phyloP scores from a whole-genome alignment of 2,329 filamentous ascomycete genomes.

The Colletotrichum navitas region DNA sequence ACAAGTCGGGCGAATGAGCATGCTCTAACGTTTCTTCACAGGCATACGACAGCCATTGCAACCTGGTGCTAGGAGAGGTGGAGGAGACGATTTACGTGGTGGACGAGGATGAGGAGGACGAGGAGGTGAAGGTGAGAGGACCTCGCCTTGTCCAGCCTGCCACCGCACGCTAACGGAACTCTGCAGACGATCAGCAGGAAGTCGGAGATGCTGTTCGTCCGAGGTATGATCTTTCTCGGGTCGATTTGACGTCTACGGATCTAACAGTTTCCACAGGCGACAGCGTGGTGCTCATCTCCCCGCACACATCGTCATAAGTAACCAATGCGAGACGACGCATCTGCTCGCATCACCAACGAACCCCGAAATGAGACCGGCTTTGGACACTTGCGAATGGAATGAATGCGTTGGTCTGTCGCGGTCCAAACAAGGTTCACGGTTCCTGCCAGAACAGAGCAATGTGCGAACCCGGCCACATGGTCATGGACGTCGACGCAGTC shows the following conservation, averaged over 20 bases:
- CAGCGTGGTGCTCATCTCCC: constrained; percentile 79
- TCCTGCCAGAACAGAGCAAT: background rate
- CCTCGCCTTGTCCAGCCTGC: background rate
- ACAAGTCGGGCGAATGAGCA: constrained; percentile 3
- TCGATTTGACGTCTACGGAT: background rate
- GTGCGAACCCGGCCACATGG: background rate
- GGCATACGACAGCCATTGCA: constrained; percentile 99
- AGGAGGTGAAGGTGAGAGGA: constrained; percentile 76
- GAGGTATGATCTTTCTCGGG: constrained; percentile 71
- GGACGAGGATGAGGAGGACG: constrained; percentile 87
- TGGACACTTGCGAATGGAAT: background rate
- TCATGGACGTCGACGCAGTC: background rate
- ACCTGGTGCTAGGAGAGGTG: constrained; percentile 93
- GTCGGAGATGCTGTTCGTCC: constrained; percentile 97
- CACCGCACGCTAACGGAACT: background rate
- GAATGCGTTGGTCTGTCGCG: background rate
- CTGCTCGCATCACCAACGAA: background rate
- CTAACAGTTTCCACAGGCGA: constrained; percentile 65
- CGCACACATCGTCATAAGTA: constrained; percentile 61
- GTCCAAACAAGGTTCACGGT: background rate
- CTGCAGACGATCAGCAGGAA: constrained; percentile 91
- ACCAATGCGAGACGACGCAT: background rate
- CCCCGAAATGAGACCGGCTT: background rate
- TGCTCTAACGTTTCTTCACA: constrained; percentile 53
- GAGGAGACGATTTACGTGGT: constrained; percentile 97